Base-by-base conservation (phyloP, 805 yeast species). In the Nakazawaea anatomiae region DNA sequence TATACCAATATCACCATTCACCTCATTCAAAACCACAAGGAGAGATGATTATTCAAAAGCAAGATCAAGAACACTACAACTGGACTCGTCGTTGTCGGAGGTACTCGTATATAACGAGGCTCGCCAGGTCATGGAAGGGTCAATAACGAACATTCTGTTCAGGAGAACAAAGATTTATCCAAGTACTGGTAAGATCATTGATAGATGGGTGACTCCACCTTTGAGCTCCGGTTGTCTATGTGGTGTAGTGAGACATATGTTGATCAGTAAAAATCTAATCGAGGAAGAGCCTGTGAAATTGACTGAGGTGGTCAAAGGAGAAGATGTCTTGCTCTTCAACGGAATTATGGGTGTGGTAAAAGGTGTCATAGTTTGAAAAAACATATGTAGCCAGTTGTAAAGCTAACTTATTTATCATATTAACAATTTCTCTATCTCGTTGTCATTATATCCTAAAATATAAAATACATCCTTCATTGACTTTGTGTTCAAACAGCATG, bases 1-100 rank as follows among this genome's bases (percentile, higher is more conserved):
- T 1, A 73, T 78, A 1, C 56, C 75, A 42, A 75, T 80, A 1
- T 80, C 95, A 2, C 87, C 88, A 1, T 88, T 87, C 66, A 89
- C 96, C 0, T 84, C 95, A 4, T 86, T 90, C 68, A 92, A 92
- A 64, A 92, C 98, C 0, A 87, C 97, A 0, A 67, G 72, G 28
- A 73, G 99, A 55, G 70, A 69, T 3, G 79, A 74, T 44, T 90
- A 91, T 63, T 76, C 70, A 42, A 72, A 63, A 2, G 85, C 96
- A 0, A 69, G 97, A 52, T 64, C 63, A 1, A 69, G 89, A 42
- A 57, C 67, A 42, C 60, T 79, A 4, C 54, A 61, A 1, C 35
- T 55, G 12, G 50, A 54, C 32, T 64, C 76, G 14, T 69, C 70
- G 1, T 7, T 57, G 42, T 69, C 75, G 29, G 98, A 92, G 60